Percentiles rank a stretch among this genome's conserved stretches.
Evolutionary conservation across 2,329 filamentous ascomycete species (phyloP).

Genomic region (Nothomitra cinnamomea): DNA sequence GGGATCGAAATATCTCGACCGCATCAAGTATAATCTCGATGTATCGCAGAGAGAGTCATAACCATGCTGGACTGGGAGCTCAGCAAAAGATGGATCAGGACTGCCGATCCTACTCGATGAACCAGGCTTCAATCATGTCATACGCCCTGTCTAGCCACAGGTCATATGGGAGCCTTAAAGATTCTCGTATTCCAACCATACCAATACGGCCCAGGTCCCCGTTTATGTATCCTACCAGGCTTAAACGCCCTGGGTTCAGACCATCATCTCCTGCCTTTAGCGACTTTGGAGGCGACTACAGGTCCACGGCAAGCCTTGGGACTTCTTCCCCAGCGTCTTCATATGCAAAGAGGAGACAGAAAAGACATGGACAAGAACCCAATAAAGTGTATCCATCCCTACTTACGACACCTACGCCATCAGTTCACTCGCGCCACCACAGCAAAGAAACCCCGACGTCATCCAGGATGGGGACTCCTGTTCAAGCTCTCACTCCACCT

Average conservation of each 20-base stretch:
- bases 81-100: slow-evolving; percentile 6
- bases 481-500: background rate
- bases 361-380: background rate
- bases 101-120: slow-evolving; percentile 10
- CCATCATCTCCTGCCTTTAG: slow-evolving; percentile 12
- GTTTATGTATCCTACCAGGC: slow-evolving; percentile 12
- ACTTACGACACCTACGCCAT: background rate
- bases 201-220: slow-evolving; percentile 10
- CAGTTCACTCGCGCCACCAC: background rate
- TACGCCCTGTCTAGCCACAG: slow-evolving; percentile 7
- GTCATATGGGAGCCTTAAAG: slow-evolving; percentile 3
- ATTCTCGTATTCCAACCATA: background rate
- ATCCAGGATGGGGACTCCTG: background rate
- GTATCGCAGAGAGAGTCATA: background rate
- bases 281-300: slow-evolving; percentile 8
- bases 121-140: slow-evolving; percentile 7
- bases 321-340: slow-evolving; percentile 8
- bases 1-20: background rate
- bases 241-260: slow-evolving; percentile 12
- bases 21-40: slow-evolving; percentile 4
- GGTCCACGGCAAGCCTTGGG: slow-evolving; percentile 6
- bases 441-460: background rate
- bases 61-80: background rate
- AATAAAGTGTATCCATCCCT: background rate
- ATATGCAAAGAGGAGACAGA: background rate